Evolutionary conservation across 1,284 basidiomycete genomes (phyloP), one percentile per base, ranked within the genome.

Genomic region (Vanrija humicola): DNA sequence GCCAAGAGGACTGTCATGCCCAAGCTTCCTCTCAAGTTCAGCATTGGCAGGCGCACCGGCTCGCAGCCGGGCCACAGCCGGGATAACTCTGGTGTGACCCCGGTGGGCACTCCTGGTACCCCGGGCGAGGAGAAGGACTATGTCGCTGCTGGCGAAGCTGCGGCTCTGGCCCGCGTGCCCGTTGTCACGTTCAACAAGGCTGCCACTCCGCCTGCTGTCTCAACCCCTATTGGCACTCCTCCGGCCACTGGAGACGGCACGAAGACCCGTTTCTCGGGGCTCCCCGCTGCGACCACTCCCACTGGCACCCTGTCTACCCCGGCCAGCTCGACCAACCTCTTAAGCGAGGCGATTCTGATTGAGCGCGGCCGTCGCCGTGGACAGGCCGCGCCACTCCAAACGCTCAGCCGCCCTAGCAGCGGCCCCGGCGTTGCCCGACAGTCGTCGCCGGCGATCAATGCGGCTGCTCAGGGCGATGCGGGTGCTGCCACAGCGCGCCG

Each of bases 1-100:
- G 38, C 38, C 15, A 50, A 43, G 40, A 25, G 42, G 28, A 45
- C 55, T 15, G 50, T 43, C 12, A 54, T 67, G n/a, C 61, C 65
- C 6, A 69, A 66, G 52, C 48, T 67, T 15, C 62, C 65, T n/a
- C 57, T 62, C 39, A 65, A 64, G 56, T 67, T 69, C 43, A 50
- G 48, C 40, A 55, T 67, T 25, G 61, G 62, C 34, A 62, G 61
- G 28, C 52, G 55, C 43, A 61, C 67, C 1, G 38, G 46, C 26
- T 66, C 64, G 21, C 64, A 65, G 46, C 67, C 67, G 26, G 67
- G 67, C 19, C 29, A 34, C 23, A 5, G 23, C 12, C 19, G 50
- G 14, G 23, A 28, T 5, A 29, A 19, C 4, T 3, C 21, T 9
- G 28, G 42, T 0, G 14, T 19, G 8, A 44, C 43, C 4, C 19